Percentiles rank a stretch among this genome's conserved stretches.
These are phyloP conservation scores for Lentinula detonsa DNA, from an alignment of 768 basidiomycete species.

Conservation along the genomic window DNA sequence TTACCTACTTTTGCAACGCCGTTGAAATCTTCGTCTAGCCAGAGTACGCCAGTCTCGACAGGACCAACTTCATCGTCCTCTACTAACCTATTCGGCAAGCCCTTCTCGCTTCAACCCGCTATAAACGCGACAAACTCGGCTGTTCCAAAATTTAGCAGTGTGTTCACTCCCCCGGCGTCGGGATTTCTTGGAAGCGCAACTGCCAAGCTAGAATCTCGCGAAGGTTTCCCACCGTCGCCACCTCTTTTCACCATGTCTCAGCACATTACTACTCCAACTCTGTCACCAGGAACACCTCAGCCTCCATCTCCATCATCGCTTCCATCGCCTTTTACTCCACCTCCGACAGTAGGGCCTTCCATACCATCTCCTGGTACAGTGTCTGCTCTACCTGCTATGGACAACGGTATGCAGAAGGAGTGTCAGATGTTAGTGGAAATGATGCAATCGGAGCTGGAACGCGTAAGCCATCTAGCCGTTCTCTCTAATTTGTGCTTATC, in stretches of 20 bases:
- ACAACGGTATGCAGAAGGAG: slow-evolving; percentile 67
- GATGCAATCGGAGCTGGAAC: slow-evolving; percentile 48
- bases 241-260: background rate
- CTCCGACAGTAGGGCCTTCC: background rate
- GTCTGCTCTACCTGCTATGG: slow-evolving; percentile 21
- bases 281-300: background rate
- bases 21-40: slow-evolving; percentile 5
- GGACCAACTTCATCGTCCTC: background rate
- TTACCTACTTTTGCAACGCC: slow-evolving; percentile 3
- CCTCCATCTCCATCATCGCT: slow-evolving; percentile 1
- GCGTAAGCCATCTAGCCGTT: slow-evolving; percentile 37
- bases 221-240: background rate
- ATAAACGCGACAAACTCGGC: background rate
- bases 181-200: background rate
- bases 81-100: background rate
- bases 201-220: background rate
- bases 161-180: background rate
- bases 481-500: background rate
- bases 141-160: background rate
- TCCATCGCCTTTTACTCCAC: slow-evolving; percentile 6
- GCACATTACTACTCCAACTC: background rate
- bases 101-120: slow-evolving; percentile 1
- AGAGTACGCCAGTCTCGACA: background rate
- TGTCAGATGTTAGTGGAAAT: slow-evolving; percentile 41
- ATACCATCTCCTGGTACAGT: background rate